A percentile compares a stretch with the other conserved stretches of the same genome.
These are phyloP conservation scores for Tricholoma furcatifolium DNA, from an alignment of 768 basidiomycete genomes.

Conservation along the genomic window DNA sequence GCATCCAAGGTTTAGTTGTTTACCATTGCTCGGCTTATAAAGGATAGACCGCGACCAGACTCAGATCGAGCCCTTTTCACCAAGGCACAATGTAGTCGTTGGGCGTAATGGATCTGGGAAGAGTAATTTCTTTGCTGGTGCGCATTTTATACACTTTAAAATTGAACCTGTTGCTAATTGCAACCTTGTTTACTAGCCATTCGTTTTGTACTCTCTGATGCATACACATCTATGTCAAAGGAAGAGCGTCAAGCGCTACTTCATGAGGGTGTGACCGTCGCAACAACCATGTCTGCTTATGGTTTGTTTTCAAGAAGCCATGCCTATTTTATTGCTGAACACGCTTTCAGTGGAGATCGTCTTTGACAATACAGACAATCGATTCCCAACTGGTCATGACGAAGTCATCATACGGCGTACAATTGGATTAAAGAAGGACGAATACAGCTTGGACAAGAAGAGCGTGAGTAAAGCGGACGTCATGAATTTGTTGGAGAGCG, in stretches of 20 bases:
- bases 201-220: slow-evolving; percentile 96
- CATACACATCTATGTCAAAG: slow-evolving; percentile 91
- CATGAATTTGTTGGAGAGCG: slow-evolving; percentile 94
- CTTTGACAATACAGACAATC: slow-evolving; percentile 92
- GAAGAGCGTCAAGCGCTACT: slow-evolving; percentile 93
- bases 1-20: slow-evolving; percentile 19
- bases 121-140: slow-evolving; percentile 97
- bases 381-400: slow-evolving; percentile 89
- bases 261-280: slow-evolving; percentile 88
- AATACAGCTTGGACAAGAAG: slow-evolving; percentile 96
- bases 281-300: slow-evolving; percentile 89
- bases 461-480: slow-evolving; percentile 95
- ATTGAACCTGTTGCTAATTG: neutral
- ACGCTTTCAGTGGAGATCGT: slow-evolving; percentile 74
- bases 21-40: slow-evolving; percentile 4
- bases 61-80: slow-evolving; percentile 92
- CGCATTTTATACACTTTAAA: slow-evolving; percentile 20
- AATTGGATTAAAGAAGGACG: slow-evolving; percentile 97
- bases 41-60: slow-evolving; percentile 78
- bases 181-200: slow-evolving; percentile 57
- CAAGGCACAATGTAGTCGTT: slow-evolving; percentile 94
- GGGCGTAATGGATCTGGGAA: slow-evolving; percentile 98
- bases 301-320: slow-evolving; percentile 42
- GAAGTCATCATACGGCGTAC: slow-evolving; percentile 89
- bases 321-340: slow-evolving; percentile 1